A percentile compares a stretch with the other conserved stretches of the same genome.
phyloP scores from a whole-genome alignment of 2,329 filamentous ascomycete species.

The Trichophyton schoenleinii region DNA sequence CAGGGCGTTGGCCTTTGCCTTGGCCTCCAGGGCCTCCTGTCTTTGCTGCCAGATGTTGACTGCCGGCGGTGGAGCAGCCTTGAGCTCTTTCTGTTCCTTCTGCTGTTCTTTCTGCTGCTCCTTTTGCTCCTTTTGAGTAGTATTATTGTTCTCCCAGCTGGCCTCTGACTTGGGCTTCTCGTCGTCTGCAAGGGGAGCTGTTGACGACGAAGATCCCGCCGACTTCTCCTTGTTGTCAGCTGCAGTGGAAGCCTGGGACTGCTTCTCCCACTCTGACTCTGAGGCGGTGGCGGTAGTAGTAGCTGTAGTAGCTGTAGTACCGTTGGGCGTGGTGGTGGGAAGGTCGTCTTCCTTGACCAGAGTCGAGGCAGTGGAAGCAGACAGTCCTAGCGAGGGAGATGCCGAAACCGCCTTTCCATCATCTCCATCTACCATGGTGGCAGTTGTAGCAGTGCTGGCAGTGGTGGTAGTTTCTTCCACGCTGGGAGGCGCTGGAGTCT shows the following conservation, averaged over 20 bases:
- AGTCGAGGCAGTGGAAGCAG: conserved; percentile 43
- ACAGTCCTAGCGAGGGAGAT: conserved; percentile 40
- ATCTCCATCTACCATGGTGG: not conserved
- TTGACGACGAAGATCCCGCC: conserved; percentile 12
- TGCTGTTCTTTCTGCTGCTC: too few species aligned
- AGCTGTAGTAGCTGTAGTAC: not conserved
- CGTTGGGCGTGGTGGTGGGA: conserved; percentile 49
- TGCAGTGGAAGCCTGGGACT: conserved; percentile 50
- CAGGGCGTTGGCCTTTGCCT: conserved; percentile 30
- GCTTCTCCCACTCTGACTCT: conserved; percentile 55
- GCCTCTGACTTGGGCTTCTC: conserved; percentile 25
- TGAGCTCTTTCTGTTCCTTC: conserved; percentile 44
- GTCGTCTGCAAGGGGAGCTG: conserved; percentile 20
- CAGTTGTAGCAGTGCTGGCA: conserved; percentile 8
- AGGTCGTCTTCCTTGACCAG: conserved; percentile 48
- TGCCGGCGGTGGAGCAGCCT: conserved; percentile 66
- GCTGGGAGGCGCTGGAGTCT: conserved; percentile 14
- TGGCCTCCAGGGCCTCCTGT: conserved; percentile 50
- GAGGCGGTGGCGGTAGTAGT: not conserved
- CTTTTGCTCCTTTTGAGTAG: not conserved
- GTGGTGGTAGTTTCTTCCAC: not conserved
- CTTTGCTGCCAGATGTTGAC: conserved; percentile 85
- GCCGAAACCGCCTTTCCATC: conserved; percentile 22
- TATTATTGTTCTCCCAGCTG: not conserved
- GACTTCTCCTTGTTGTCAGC: conserved; percentile 42